Conservation (phyloP, 768 basidiomycete genomes). For the Russula compacta region DNA sequence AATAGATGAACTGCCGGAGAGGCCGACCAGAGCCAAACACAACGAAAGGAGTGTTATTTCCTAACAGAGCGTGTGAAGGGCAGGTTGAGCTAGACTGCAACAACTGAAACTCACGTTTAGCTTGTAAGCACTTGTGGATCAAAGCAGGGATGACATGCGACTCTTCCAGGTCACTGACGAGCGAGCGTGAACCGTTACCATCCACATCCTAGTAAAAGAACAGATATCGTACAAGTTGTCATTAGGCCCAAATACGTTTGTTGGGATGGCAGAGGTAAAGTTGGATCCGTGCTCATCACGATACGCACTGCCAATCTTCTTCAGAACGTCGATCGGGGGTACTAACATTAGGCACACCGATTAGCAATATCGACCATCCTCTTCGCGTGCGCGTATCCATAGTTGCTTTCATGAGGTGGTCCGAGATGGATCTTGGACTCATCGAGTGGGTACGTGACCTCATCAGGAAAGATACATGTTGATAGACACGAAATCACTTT, state of each 20-base stretch:
- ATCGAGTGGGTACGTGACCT: constrained; percentile 86
- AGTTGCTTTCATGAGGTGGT: constrained; percentile 90
- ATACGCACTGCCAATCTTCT: constrained; percentile 59
- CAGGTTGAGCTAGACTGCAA: background rate
- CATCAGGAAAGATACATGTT: constrained; percentile 96
- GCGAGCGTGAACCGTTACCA: background rate
- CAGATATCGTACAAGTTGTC: constrained; percentile 71
- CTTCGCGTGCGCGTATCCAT: constrained; percentile 95
- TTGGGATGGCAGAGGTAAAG: constrained; percentile 95
- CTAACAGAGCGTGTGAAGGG: constrained; percentile 32
- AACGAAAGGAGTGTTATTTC: constrained; percentile 72
- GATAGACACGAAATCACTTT: constrained; percentile 95
- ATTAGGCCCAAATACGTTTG: constrained; percentile 91
- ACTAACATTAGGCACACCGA: constrained; percentile 45
- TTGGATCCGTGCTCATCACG: constrained; percentile 91
- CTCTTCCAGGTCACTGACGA: constrained; percentile 67
- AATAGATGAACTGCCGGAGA: constrained; percentile 96
- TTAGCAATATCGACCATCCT: constrained; percentile 94
- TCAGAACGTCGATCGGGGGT: background rate
- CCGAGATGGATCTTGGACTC: constrained; percentile 90
- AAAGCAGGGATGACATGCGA: constrained; percentile 93
- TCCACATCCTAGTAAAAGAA: background rate
- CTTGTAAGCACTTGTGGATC: constrained; percentile 87
- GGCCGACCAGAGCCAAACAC: constrained; percentile 90
- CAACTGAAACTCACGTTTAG: constrained; percentile 54